phyloP scores from a whole-genome alignment of 768 basidiomycete genomes.

The Amyloporia xantha region DNA sequence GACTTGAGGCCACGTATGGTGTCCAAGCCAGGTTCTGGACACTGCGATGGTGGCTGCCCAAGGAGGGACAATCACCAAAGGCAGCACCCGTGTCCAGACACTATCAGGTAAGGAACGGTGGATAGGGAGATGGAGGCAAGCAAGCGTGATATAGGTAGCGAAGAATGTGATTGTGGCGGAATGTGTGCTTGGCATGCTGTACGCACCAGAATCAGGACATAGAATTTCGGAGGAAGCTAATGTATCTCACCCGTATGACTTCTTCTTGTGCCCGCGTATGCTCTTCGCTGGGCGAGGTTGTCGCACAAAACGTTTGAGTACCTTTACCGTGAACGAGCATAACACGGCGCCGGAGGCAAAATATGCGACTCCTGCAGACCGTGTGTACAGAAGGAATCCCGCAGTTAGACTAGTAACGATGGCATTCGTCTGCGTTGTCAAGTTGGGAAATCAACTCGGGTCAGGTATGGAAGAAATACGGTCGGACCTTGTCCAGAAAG shows the following conservation, averaged over 20 bases:
- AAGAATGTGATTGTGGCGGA: conserved; percentile 63
- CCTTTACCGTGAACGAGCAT: conserved; percentile 53
- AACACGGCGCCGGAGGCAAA: conserved; percentile 50
- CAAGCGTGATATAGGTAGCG: conserved; percentile 52
- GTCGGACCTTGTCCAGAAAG: conserved; percentile 3
- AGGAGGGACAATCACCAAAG: conserved; percentile 43
- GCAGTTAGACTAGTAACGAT: conserved; percentile 49
- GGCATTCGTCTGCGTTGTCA: conserved; percentile 51
- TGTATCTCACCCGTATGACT: conserved; percentile 59
- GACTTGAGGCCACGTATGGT: conserved; percentile 71
- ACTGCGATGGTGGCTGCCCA: conserved; percentile 49
- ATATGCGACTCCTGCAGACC: conserved; percentile 55
- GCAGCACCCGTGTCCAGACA: conserved; percentile 33
- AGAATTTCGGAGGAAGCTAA: neutral
- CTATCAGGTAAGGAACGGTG: conserved; percentile 45
- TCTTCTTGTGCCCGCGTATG: conserved; percentile 35
- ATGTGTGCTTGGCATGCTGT: conserved; percentile 82
- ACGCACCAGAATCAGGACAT: neutral
- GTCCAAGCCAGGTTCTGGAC: conserved; percentile 70
- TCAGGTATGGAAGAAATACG: neutral
- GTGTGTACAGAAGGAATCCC: conserved; percentile 46
- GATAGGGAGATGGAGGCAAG: conserved; percentile 50
- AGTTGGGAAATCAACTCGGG: too few species aligned
- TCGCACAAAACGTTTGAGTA: conserved; percentile 51
- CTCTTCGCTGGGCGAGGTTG: conserved; percentile 53